Percentiles rank a stretch among this genome's conserved stretches.
Evolutionary conservation across 106 monocot species (phyloP).

Genomic region (Chionographis japonica): DNA sequence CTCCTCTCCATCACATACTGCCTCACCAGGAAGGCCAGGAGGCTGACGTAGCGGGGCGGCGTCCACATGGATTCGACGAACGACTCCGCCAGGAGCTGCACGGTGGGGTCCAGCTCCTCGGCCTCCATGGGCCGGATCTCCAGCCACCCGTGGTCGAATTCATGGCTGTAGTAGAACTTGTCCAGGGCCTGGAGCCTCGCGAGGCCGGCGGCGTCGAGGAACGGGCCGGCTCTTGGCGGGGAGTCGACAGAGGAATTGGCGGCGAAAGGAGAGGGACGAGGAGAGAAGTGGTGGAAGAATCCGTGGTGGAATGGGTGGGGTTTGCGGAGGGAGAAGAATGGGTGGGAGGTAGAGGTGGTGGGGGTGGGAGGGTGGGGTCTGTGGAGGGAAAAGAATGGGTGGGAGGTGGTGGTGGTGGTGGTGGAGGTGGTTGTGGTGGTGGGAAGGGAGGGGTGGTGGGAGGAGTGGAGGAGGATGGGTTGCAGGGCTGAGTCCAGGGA

Average conservation of each 20-base stretch:
- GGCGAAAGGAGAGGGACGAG: conserved; percentile 4
- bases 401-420: background rate
- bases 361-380: background rate
- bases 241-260: background rate
- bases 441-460: background rate
- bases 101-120: conserved; percentile 38
- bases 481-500: conserved; percentile 3
- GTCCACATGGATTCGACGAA: conserved; percentile 50
- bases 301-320: background rate
- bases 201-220: conserved; percentile 34
- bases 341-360: background rate
- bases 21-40: conserved; percentile 58
- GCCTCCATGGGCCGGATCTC: conserved; percentile 47
- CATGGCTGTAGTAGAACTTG: conserved; percentile 17
- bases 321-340: background rate
- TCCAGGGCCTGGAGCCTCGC: conserved; percentile 27
- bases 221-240: conserved; percentile 1
- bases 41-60: conserved; percentile 15
- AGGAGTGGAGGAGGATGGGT: background rate
- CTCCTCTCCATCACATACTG: conserved; percentile 67
- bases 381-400: background rate
- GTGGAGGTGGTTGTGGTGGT: background rate
- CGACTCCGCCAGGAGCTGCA: conserved; percentile 60
- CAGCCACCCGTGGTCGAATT: conserved; percentile 37
- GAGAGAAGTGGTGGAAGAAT: conserved; percentile 3